Conservation (phyloP, 805 yeast species). For the Saccharomycopsis javanensis region DNA sequence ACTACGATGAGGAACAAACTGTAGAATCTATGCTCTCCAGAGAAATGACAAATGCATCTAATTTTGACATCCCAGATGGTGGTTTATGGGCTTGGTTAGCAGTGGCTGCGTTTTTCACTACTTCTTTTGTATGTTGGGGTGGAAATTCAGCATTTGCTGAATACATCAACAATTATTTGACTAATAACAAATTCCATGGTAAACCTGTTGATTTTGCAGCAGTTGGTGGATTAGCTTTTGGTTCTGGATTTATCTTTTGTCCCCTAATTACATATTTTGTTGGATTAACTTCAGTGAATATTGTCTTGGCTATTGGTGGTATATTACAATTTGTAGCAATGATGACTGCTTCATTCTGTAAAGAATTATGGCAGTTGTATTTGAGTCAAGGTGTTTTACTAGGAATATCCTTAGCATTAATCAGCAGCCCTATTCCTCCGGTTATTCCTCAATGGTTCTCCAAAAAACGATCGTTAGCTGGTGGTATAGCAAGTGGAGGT, state of each 20-base stretch:
- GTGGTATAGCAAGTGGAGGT: conserved; percentile 32
- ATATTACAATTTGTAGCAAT: conserved; percentile 38
- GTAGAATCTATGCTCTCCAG: conserved; percentile 1
- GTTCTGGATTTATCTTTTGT: conserved; percentile 39
- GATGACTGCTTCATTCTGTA: conserved; percentile 43
- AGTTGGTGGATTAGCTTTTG: conserved; percentile 51
- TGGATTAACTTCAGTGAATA: conserved; percentile 35
- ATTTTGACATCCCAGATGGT: conserved; percentile 31
- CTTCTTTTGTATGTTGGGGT: conserved; percentile 46
- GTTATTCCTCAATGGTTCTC: conserved; percentile 51
- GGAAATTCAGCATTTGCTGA: conserved; percentile 45
- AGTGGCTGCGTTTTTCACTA: conserved; percentile 33
- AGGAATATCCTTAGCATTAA: conserved; percentile 42
- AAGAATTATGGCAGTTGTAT: conserved; percentile 45
- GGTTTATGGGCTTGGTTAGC: conserved; percentile 43
- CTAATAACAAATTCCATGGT: conserved; percentile 38
- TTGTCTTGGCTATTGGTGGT: conserved; percentile 36
- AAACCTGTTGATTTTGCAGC: conserved; percentile 41
- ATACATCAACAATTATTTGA: conserved; percentile 40
- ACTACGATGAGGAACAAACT: neutral
- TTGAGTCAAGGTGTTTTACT: conserved; percentile 48
- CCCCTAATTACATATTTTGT: conserved; percentile 39
- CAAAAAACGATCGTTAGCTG: conserved; percentile 35
- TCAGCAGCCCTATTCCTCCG: conserved; percentile 38
- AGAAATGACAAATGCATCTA: neutral